phyloP scores from a whole-genome alignment of 352 stramenopile species.

The Pilasporangium apinafurcum region DNA sequence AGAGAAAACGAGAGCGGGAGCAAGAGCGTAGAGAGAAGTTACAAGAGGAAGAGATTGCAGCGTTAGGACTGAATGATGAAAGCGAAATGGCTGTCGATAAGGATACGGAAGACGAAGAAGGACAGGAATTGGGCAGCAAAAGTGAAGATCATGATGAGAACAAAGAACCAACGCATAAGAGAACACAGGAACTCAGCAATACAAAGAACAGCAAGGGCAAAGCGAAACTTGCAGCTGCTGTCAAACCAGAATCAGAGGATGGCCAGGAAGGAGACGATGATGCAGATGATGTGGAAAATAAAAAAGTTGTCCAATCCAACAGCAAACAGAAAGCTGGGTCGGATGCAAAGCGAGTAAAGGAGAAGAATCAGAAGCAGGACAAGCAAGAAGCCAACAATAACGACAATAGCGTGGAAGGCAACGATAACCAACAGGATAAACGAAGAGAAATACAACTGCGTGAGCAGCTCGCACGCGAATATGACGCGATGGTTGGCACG shows the following conservation, averaged over 20 bases:
- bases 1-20: conserved; percentile 2
- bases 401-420: conserved; percentile 2
- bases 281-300: conserved; percentile 3
- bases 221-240: conserved; percentile 1
- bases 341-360: conserved; percentile 1
- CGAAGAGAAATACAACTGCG: conserved; percentile 23
- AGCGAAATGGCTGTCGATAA: no score
- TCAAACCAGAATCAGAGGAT: no score
- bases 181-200: conserved; percentile 22
- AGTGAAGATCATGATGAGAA: conserved; percentile 3
- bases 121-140: no score
- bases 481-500: conserved; percentile 37
- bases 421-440: conserved; percentile 18
- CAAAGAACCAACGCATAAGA: conserved; percentile 7
- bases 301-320: conserved; percentile 5
- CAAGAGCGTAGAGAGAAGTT: not conserved
- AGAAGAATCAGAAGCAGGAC: conserved; percentile 28
- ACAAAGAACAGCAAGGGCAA: conserved; percentile 20
- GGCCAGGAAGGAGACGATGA: conserved; percentile 6
- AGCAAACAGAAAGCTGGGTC: conserved; percentile 5
- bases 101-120: conserved; percentile 8
- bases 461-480: conserved; percentile 38
- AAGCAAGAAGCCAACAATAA: conserved; percentile 17
- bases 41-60: conserved; percentile 4
- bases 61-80: no score